Base-by-base conservation (phyloP, 495 filamentous ascomycete genomes). In the Hypoxylon fragiforme region DNA sequence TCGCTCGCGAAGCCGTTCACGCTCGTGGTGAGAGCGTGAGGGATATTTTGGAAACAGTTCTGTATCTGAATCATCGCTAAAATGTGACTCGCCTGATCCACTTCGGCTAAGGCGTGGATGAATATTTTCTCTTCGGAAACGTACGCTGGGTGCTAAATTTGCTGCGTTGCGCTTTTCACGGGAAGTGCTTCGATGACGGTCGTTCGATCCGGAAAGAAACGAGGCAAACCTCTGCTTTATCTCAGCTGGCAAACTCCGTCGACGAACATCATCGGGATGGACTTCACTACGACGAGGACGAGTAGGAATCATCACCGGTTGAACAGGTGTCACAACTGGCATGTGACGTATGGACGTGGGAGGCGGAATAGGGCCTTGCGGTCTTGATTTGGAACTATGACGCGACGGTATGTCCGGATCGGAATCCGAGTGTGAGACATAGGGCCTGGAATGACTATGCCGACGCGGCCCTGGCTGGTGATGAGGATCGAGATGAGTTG, bases 391-490 rank as follows among this genome's bases (percentile, higher is more conserved):
- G 1, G 60, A 54, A n/a, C 35, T 50, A 14, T 41, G 28, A 37
- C 28, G 54, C 37, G 52, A 52, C n/a, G 58, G 34, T 3, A 58
- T 37, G 2, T 68, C 65, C 3, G 53, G 56, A 15, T 58, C 59
- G 11, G 65, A 63, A 44, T 63, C 62, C 8, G 42, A 55, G 28
- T 39, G 43, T 0, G 48, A 54, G 28, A 35, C 37, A 14, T 63
- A 63, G 24, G 60, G 64, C 13, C 48, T 56, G 12, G 64, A 30
- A 18, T 69, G 62, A 37, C 68, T 70, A 44, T 69, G 66, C 7
- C 68, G 66, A 19, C 61, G 68, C 11, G 50, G 42, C 6, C 40
- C 35, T 2, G 46, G 30, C 3, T 64, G 41, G 7, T 53, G 58
- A 13, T 35, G 64, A 31, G 70, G 44, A 20, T 66, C 63, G 21